Conservation (phyloP, 108 stramenopile genomes). For the Conticribra guillardii region DNA sequence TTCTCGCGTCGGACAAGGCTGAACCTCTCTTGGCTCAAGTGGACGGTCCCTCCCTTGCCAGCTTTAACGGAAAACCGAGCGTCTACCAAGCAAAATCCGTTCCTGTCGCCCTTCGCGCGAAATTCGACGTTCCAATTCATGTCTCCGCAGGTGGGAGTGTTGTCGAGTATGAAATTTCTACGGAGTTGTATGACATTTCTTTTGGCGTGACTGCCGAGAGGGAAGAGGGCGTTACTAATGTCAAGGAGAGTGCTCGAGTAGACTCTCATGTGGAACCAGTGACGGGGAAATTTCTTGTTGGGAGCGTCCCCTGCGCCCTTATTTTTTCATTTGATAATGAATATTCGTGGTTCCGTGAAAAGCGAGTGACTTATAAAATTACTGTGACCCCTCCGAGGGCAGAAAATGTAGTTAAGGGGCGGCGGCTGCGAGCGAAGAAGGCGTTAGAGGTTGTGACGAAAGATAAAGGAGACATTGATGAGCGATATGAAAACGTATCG, state of each 20-base stretch:
- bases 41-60: conserved; percentile 73
- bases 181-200: conserved; percentile 74
- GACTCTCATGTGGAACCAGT: conserved; percentile 71
- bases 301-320: conserved; percentile 79
- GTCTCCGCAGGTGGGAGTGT: conserved; percentile 74
- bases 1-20: conserved; percentile 63
- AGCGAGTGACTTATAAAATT: conserved; percentile 77
- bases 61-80: conserved; percentile 52
- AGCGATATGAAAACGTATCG: conserved; percentile 41
- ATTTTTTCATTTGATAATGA: conserved; percentile 86
- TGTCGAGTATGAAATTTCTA: conserved; percentile 72
- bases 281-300: conserved; percentile 86
- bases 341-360: conserved; percentile 89
- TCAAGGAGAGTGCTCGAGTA: conserved; percentile 78
- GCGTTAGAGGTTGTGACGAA: conserved; percentile 68
- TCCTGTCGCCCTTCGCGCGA: conserved; percentile 71
- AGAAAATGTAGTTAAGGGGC: conserved; percentile 67
- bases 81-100: conserved; percentile 80
- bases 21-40: conserved; percentile 66
- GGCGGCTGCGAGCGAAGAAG: conserved; percentile 76
- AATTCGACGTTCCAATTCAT: conserved; percentile 81
- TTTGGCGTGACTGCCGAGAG: conserved; percentile 87
- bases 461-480: conserved; percentile 54
- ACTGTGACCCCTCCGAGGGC: conserved; percentile 72
- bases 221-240: conserved; percentile 82